Evolutionary conservation across 192 early-diverging fungal species (phyloP), one percentile per base, ranked within the genome.

Genomic region (Coemansia sp.): DNA sequence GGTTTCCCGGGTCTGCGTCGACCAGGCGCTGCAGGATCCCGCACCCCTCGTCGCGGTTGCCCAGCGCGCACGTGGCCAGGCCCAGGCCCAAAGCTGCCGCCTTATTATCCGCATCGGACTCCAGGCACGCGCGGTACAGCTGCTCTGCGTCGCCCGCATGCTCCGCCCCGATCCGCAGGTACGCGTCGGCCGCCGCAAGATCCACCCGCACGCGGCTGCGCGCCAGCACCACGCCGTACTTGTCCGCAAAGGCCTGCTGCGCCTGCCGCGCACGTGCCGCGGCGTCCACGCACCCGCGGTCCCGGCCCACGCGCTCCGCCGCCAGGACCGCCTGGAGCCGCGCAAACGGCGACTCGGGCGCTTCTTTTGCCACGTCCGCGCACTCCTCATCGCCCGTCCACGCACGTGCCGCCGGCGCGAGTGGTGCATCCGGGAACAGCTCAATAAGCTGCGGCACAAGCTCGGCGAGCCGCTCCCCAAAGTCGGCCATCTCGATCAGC

Each of bases 111-210:
- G 70, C 55, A 10, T 72, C 71, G 12, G 56, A 51, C 14, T 70
- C 64, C 21, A 89, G 49, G 21, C 88, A 81, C 22, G 70, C 67
- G 6, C 82, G 74, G 52, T 86, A 91, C 2, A 85, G 59, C 2
- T 56, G 53, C 25, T 82, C 72, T 6, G 88, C 85, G 45, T 83
- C 84, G 3, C 70, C 58, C 10, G 81, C 65, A 9, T 87, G 75
- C 54, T 84, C 86, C 1, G 63, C 14, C 24, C 85, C 84, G 19
- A 89, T 66, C 21, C 70, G 73, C 23, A 83, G 58, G 55, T 86
- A 87, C 28, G 86, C 86, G 49, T 79, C 70, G 0, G 85, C 89
- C 54, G 86, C 81, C 32, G 78, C 77, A 23, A 85, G 31, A 43
- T 90, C 86, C 38, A 89, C 69, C 0, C 75, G 82, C 19, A 67